Evolutionary conservation across 805 yeast species (phyloP).

Genomic region (Candida michaelii): DNA sequence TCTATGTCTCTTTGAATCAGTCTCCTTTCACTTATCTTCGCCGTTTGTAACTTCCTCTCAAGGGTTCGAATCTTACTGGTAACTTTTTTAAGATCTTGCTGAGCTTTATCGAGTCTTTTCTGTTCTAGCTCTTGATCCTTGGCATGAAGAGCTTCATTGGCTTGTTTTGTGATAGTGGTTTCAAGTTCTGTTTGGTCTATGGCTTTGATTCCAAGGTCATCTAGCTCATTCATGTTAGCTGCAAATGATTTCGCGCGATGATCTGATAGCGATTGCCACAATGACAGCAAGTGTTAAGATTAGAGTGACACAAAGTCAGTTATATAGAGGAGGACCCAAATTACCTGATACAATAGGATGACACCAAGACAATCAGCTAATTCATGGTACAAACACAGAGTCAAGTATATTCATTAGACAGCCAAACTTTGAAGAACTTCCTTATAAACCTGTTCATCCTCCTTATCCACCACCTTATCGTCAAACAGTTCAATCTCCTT

Average conservation of each 20-base stretch:
- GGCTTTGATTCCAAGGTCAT: slow-evolving; percentile 43
- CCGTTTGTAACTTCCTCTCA: slow-evolving; percentile 47
- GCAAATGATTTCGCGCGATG: slow-evolving; percentile 1
- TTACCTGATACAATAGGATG: too few relatives aligned
- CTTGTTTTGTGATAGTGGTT: slow-evolving; percentile 63
- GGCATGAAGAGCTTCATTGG: slow-evolving; percentile 57
- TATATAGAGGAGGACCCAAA: too few relatives aligned
- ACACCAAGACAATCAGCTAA: too few relatives aligned
- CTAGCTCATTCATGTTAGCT: slow-evolving; percentile 16
- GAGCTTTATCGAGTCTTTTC: slow-evolving; percentile 70
- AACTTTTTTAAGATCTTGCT: slow-evolving; percentile 45
- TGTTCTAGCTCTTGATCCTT: slow-evolving; percentile 73
- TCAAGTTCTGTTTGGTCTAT: slow-evolving; percentile 85
- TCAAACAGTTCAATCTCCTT: slow-evolving; percentile 20
- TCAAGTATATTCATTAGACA: neutral
- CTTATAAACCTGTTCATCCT: slow-evolving; percentile 22
- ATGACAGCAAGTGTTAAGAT: too few relatives aligned
- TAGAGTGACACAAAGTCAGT: too few relatives aligned
- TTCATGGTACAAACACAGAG: too few relatives aligned
- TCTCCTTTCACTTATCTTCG: slow-evolving; percentile 65
- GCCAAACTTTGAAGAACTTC: slow-evolving; percentile 21
- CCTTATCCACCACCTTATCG: slow-evolving; percentile 20
- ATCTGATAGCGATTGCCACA: neutral
- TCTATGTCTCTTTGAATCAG: slow-evolving; percentile 53
- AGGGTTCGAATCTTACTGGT: slow-evolving; percentile 46